These are phyloP conservation scores for Lichtheimia ramosa DNA, from an alignment of 371 early-diverging fungal species.

Conservation along the genomic window DNA sequence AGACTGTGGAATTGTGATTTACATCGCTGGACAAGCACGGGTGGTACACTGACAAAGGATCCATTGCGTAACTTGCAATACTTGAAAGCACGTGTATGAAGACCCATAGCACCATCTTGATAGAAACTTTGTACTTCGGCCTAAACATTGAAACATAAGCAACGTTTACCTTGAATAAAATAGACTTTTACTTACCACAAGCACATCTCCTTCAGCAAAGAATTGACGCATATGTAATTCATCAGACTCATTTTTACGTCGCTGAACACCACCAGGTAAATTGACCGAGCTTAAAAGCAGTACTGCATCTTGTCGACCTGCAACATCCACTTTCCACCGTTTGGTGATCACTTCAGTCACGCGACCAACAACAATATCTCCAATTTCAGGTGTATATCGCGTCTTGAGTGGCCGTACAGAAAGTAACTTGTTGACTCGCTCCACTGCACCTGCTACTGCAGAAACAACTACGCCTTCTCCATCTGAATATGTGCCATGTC, in stretches of 20 bases:
- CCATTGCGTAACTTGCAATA: conserved; percentile 98
- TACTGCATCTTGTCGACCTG: conserved; percentile 86
- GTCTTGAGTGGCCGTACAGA: conserved; percentile 89
- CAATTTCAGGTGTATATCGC: conserved; percentile 93
- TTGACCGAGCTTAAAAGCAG: conserved; percentile 93
- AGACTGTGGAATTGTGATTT: conserved; percentile 91
- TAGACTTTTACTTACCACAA: conserved; percentile 64
- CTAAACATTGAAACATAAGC: conserved; percentile 24
- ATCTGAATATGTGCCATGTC: conserved; percentile 94
- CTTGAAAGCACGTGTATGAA: conserved; percentile 96
- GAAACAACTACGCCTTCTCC: conserved; percentile 67
- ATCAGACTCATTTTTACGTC: conserved; percentile 97
- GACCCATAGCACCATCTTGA: conserved; percentile 83
- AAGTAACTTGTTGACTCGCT: conserved; percentile 95
- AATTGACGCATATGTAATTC: conserved; percentile 98
- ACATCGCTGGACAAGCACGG: conserved; percentile 85
- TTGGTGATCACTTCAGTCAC: conserved; percentile 90
- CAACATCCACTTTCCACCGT: conserved; percentile 98
- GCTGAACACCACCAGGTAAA: conserved; percentile 96
- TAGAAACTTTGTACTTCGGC: conserved; percentile 96
- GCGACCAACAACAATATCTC: conserved; percentile 98
- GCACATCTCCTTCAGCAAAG: conserved; percentile 94
- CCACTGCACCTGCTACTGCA: conserved; percentile 90
- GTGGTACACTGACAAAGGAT: conserved; percentile 81
- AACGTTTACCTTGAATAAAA: not conserved